Conservation (phyloP, 1,284 basidiomycete genomes). For the Mixia osmundae region DNA sequence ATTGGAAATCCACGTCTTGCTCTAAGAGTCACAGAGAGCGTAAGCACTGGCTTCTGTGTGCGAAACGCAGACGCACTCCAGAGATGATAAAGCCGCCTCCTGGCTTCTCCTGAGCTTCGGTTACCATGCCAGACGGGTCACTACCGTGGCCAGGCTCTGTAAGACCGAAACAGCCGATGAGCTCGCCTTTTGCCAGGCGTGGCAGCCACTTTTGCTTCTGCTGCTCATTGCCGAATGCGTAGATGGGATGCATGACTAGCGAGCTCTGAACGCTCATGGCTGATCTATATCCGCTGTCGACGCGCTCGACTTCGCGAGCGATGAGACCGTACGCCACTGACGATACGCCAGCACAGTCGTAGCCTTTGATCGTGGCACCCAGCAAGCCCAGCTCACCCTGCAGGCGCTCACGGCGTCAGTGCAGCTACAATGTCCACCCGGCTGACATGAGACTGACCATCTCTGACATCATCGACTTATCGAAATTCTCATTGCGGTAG, state of each 20-base stretch:
- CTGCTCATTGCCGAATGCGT: slow-evolving; percentile 30
- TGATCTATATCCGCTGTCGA: slow-evolving; percentile 88
- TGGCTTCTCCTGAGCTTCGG: slow-evolving; percentile 53
- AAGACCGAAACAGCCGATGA: slow-evolving; percentile 77
- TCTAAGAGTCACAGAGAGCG: no score
- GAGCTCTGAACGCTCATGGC: slow-evolving; percentile 92
- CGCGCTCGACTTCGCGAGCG: slow-evolving; percentile 73
- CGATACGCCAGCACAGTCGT: slow-evolving; percentile 68
- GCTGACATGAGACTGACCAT: slow-evolving; percentile 30
- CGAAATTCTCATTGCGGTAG: slow-evolving; percentile 70
- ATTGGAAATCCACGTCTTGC: slow-evolving; percentile 94
- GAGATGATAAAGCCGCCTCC: slow-evolving; percentile 62
- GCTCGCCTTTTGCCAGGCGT: slow-evolving; percentile 57
- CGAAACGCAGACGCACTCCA: no score
- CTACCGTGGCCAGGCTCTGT: slow-evolving; percentile 70
- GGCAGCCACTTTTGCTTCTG: slow-evolving; percentile 86
- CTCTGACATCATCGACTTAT: slow-evolving; percentile 51
- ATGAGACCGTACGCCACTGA: slow-evolving; percentile 62
- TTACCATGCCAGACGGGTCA: slow-evolving; percentile 53
- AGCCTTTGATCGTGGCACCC: slow-evolving; percentile 76
- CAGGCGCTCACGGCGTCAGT: slow-evolving; percentile 1
- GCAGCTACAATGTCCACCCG: neutral
- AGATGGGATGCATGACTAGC: slow-evolving; percentile 74
- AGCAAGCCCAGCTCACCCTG: slow-evolving; percentile 62
- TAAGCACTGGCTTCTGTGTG: no score